Percentiles rank a stretch among this genome's conserved stretches.
phyloP scores from a whole-genome alignment of 2,329 filamentous ascomycete species.

The Colletotrichum incanum region DNA sequence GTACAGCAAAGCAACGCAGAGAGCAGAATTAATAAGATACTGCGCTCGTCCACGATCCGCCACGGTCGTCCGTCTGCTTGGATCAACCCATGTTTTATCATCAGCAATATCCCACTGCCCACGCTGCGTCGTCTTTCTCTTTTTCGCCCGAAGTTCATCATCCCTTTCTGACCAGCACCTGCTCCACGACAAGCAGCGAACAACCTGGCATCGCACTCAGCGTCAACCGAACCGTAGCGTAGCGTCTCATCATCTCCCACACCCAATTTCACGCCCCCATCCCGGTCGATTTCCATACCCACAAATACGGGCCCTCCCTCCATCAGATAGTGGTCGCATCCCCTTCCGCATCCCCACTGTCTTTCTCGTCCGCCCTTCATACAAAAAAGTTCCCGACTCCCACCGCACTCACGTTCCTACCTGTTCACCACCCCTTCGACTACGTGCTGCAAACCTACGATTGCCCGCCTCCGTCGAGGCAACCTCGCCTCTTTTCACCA shows the following conservation, averaged over 20 bases:
- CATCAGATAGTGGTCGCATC: conserved; percentile 44
- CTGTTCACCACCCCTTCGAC: conserved; percentile 24
- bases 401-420: conserved; percentile 30
- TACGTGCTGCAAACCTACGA: conserved; percentile 40
- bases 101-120: conserved; percentile 3
- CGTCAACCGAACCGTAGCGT: conserved; percentile 17
- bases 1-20: conserved; percentile 9
- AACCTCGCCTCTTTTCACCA: conserved; percentile 37
- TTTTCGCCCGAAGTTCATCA: background rate
- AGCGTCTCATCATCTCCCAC: conserved; percentile 29
- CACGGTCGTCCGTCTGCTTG: conserved; percentile 7
- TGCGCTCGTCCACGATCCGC: conserved; percentile 24
- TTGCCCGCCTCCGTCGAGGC: conserved; percentile 42
- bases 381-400: conserved; percentile 46
- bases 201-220: conserved; percentile 4
- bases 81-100: conserved; percentile 17
- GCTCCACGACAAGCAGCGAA: background rate
- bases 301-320: conserved; percentile 44
- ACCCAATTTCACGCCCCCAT: conserved; percentile 34
- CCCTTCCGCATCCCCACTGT: conserved; percentile 39
- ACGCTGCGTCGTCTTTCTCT: background rate
- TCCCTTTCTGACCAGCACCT: background rate
- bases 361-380: conserved; percentile 33
- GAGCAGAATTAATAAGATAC: conserved; percentile 33
- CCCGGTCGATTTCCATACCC: conserved; percentile 36